phyloP scores from a whole-genome alignment of 176 grass and related monocot genomes.

The Guadua angustifolia region DNA sequence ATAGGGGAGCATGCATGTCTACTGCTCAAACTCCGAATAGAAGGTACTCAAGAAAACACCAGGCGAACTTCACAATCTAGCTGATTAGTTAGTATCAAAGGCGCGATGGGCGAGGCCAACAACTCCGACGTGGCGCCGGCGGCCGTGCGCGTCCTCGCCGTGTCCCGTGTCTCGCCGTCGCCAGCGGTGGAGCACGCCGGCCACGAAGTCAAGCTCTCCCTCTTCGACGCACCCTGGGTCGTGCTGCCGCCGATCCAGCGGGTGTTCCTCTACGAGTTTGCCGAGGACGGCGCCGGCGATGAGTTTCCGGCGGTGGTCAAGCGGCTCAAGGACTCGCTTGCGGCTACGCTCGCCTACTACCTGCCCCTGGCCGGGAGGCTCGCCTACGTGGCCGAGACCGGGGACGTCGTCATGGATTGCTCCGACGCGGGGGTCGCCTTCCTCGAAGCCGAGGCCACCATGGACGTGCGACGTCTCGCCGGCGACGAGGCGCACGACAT shows the following conservation, averaged over 20 bases:
- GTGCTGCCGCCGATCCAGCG: conserved; percentile 48
- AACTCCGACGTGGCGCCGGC: not conserved
- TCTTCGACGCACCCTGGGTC: conserved; percentile 52
- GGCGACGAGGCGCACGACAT: conserved; percentile 52
- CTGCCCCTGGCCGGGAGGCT: conserved; percentile 29
- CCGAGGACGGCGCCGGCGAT: not conserved
- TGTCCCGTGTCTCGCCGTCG: conserved; percentile 27
- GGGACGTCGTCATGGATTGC: conserved; percentile 34
- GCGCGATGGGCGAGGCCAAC: conserved; percentile 31
- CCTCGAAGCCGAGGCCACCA: conserved; percentile 24
- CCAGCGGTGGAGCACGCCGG: not conserved
- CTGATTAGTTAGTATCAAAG: too few relatives aligned
- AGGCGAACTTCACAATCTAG: not conserved
- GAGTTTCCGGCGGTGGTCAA: not conserved
- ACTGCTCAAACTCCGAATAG: too few relatives aligned
- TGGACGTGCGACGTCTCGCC: conserved; percentile 31
- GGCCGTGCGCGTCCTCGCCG: conserved; percentile 38
- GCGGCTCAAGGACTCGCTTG: conserved; percentile 28
- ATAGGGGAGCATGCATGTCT: too few relatives aligned
- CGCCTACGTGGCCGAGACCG: not conserved
- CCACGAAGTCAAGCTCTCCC: conserved; percentile 32
- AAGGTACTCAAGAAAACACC: not conserved
- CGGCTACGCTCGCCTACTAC: conserved; percentile 30
- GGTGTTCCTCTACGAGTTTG: conserved; percentile 40
- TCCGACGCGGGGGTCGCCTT: conserved; percentile 25